Evolutionary conservation across 805 yeast species (phyloP), one percentile per base, ranked within the genome.

Genomic region (Wickerhamomyces strasburgensis): DNA sequence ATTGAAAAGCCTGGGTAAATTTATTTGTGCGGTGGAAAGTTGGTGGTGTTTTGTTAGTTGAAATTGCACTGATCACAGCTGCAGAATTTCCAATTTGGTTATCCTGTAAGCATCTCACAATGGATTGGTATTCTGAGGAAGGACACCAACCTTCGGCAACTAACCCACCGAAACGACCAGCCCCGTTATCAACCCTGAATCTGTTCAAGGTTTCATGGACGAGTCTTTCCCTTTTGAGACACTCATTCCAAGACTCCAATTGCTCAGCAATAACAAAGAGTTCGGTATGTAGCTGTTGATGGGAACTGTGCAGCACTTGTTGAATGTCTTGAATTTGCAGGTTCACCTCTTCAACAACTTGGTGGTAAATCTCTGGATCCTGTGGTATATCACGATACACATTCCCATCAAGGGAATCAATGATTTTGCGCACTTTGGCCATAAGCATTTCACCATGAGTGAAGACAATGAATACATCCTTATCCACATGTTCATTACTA

Each of bases 141-240:
- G 99, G 98, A 15, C 86, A 68, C 99, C 99, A 93, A 23, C 98
- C 98, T 67, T 94, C 98, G 15, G 94, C 95, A 33, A 90, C 75
- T 43, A 93, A 68, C 26, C 95, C 84, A n/a, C n/a, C n/a, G n/a
- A n/a, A n/a, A n/a, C n/a, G n/a, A n/a, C n/a, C n/a, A n/a, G n/a
- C n/a, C 63, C 96, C 78, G n/a, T 81, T 67, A 46, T 76, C 85
- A 54, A 84, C 94, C 59, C 80, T 83, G 54, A 84, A 86, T 59
- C 87, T 68, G 61, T 87, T 87, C 67, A 93, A 68, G 0, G 87
- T 73, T 24, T 80, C 70, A 60, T 82, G 88, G 13, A 89, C 80
- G 11, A 87, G 81, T 57, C 85, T 85, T 60, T 93, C 99, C 58
- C 87, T 77, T 39, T 77, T 78, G 21, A 80, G 64, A 16, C 71